A percentile compares a stretch with the other conserved stretches of the same genome.
phyloP scores from a whole-genome alignment of 768 basidiomycete species.

The Leccinum broughii region DNA sequence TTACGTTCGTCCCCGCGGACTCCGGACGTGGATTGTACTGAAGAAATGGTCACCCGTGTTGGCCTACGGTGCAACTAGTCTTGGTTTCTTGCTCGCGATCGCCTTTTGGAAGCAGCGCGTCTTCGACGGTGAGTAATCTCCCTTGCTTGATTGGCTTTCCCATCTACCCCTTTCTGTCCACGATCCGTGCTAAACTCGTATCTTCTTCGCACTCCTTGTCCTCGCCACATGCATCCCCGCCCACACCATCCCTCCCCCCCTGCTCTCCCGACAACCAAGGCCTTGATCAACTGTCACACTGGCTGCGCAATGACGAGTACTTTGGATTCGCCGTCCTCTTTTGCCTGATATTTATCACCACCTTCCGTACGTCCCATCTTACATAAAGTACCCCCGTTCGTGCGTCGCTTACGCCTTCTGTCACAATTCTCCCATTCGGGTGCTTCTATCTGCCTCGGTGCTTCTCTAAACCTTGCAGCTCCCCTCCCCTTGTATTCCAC shows the following conservation, averaged over 20 bases:
- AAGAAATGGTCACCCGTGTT: slow-evolving; percentile 79
- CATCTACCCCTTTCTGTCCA: not conserved
- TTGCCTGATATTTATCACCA: slow-evolving; percentile 80
- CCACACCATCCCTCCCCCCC: not conserved
- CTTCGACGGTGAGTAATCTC: slow-evolving; percentile 64
- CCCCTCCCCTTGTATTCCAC: slow-evolving; percentile 93
- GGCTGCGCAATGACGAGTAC: slow-evolving; percentile 69
- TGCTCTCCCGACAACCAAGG: slow-evolving; percentile 42
- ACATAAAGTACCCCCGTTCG: slow-evolving; percentile 1
- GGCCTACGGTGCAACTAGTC: slow-evolving; percentile 72
- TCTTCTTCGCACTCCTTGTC: not conserved
- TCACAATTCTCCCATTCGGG: slow-evolving; percentile 6
- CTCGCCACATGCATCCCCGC: not conserved
- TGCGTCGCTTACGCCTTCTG: slow-evolving; percentile 12
- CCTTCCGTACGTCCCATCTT: slow-evolving; percentile 64
- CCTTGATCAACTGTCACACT: slow-evolving; percentile 78
- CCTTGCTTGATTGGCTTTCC: slow-evolving; percentile 2
- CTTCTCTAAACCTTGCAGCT: slow-evolving; percentile 44
- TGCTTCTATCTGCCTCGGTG: slow-evolving; percentile 10
- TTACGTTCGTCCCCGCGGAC: slow-evolving; percentile 47
- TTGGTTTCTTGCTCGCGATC: slow-evolving; percentile 79
- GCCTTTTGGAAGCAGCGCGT: slow-evolving; percentile 81
- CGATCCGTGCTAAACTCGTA: slow-evolving; percentile 5
- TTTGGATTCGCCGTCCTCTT: slow-evolving; percentile 81
- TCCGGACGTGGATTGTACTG: slow-evolving; percentile 58